Evolutionary conservation across 2,329 filamentous ascomycete species (phyloP), one percentile per base, ranked within the genome.

Genomic region (Fusarium caatingaense): DNA sequence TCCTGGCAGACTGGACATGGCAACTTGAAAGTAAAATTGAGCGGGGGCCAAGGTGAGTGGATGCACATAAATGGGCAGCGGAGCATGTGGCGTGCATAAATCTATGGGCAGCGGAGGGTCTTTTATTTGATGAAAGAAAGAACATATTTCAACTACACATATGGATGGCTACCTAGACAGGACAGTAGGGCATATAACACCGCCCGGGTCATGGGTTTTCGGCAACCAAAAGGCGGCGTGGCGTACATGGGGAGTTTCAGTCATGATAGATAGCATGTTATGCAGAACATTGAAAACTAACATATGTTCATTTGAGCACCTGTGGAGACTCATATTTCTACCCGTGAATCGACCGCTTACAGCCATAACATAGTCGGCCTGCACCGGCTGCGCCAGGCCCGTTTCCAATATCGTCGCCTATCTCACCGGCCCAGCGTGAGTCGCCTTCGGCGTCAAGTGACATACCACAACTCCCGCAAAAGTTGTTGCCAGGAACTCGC

Each of bases 401-500:
- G 15, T 68, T 71, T 11, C 72, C 72, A 16, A 68, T 72, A 46
- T 79, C 76, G 15, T 83, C 85, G 68, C 84, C 91, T 77, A 87
- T 87, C 82, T 83, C 91, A 69, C 82, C 89, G 77, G 85, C 87
- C 83, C 88, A 90, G 45, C 88, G 85, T 66, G 88, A 86, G 73
- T 92, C 89, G 6, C 89, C 89, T 7, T 83, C 82, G 68, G 86
- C 86, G 59, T 90, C 86, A 15, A 94, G 83, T 34, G 88, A 87
- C 80, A 92, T 88, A 51, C 88, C 87, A 78, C 93, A 97, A 11
- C 95, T 78, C 34, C 86, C 85, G 74, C 93, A 97, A 30, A 75
- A 76, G 7, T 59, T 74, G n/a, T 73, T 76, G 10, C 77, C 78
- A 2, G 82, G 72, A 1, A 83, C 77, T 27, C 88, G 81, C 47